A percentile compares a stretch with the other conserved stretches of the same genome.
These are phyloP conservation scores for Cystobasidium sp. DNA, from an alignment of 1,284 basidiomycete genomes.

Conservation along the genomic window DNA sequence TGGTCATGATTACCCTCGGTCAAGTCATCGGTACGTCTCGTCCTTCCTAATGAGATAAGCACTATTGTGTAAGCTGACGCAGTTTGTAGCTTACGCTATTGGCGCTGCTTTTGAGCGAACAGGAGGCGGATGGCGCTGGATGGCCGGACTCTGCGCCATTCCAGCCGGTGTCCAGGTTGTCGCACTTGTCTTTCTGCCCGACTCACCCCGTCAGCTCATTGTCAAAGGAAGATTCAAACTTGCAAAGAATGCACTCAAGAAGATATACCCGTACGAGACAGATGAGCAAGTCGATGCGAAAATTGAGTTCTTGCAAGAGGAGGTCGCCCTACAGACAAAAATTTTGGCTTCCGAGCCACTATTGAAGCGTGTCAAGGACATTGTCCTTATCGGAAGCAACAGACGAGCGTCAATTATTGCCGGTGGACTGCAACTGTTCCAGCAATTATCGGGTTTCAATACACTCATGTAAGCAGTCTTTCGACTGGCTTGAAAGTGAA, in stretches of 20 bases:
- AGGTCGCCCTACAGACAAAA: constrained; percentile 12
- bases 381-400: constrained; percentile 31
- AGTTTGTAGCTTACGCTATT: constrained; percentile 36
- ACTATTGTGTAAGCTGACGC: background rate
- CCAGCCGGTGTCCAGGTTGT: constrained; percentile 46
- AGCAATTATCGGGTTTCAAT: constrained; percentile 59
- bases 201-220: constrained; percentile 44
- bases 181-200: constrained; percentile 39
- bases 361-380: constrained; percentile 31
- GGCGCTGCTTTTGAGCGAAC: constrained; percentile 66
- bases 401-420: constrained; percentile 54
- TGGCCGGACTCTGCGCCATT: constrained; percentile 62
- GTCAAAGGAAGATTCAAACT: constrained; percentile 59
- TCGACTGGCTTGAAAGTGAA: background rate
- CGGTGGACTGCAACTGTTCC: constrained; percentile 48
- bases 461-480: constrained; percentile 52
- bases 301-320: constrained; percentile 62
- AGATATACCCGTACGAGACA: constrained; percentile 62
- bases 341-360: constrained; percentile 27
- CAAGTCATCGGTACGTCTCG: constrained; percentile 47
- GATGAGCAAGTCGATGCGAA: constrained; percentile 55
- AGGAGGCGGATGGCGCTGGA: constrained; percentile 75
- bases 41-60: background rate
- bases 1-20: constrained; percentile 52
- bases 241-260: constrained; percentile 65